These are phyloP conservation scores for Russula ochroleuca DNA, from an alignment of 768 basidiomycete genomes.

Conservation along the genomic window DNA sequence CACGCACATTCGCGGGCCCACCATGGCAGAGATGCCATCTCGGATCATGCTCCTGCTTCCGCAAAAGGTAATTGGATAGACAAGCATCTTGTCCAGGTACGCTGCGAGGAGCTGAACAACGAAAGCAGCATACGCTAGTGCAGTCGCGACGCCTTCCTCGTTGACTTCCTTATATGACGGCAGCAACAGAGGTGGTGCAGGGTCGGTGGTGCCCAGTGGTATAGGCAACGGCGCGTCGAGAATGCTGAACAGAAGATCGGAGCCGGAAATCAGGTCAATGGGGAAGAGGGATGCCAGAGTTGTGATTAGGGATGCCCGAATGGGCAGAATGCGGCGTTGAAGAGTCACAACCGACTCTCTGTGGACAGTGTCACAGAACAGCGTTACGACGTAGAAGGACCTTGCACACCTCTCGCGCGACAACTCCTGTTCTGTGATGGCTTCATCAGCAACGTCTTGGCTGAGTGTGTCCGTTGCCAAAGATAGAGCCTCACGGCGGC, in stretches of 20 bases:
- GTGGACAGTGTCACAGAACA: conserved; percentile 27
- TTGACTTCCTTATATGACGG: conserved; percentile 64
- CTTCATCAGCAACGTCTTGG: conserved; percentile 29
- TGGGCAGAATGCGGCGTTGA: conserved; percentile 46
- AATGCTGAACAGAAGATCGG: conserved; percentile 87
- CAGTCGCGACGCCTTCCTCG: conserved; percentile 84
- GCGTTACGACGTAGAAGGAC: conserved; percentile 9
- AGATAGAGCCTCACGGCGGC: conserved; percentile 46
- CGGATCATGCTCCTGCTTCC: conserved; percentile 88
- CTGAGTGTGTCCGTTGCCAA: conserved; percentile 41
- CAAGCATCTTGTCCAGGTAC: conserved; percentile 68
- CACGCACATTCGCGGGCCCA: conserved; percentile 87
- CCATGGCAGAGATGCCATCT: conserved; percentile 92
- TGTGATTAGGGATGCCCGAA: conserved; percentile 62
- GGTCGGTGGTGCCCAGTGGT: conserved; percentile 65
- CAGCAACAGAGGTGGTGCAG: conserved; percentile 75
- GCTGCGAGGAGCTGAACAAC: conserved; percentile 76
- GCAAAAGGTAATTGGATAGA: conserved; percentile 87
- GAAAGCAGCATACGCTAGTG: conserved; percentile 87
- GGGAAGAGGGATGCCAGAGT: conserved; percentile 78
- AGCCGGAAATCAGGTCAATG: conserved; percentile 78
- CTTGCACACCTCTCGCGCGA: conserved; percentile 33
- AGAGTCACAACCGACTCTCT: conserved; percentile 50
- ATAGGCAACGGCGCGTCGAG: conserved; percentile 88
- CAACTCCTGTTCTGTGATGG: conserved; percentile 33